Base-by-base conservation (phyloP, 495 filamentous ascomycete species). In the Aspergillus steynii region DNA sequence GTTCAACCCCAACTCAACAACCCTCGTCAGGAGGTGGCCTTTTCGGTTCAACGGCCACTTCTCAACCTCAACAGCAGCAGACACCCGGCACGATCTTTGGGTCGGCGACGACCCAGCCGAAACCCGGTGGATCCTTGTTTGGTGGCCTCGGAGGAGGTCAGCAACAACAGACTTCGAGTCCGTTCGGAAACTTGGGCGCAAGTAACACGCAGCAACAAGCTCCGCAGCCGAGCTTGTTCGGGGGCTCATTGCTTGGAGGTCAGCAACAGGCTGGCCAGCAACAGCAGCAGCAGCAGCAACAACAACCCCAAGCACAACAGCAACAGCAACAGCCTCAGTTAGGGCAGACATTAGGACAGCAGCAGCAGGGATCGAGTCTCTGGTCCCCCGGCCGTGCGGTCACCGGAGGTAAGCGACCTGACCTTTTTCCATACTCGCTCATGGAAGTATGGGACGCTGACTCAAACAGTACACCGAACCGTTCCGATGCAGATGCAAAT, bases 401-500 rank as follows among this genome's bases (percentile, higher is more conserved):
- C 25, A 80, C 77, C 50, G 78, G 78, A 67, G 77, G 75, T 77
- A 56, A 61, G 67, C 61, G 8, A 9, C 29, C n/a, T 5, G 29
- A 12, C 20, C 37, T 32, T 5, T 0, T 31, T 28, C 29, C 32
- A 52, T 32, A 25, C 9, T 6, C 12, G 26, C 3, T 42, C 0
- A 15, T 37, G n/a, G 25, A 31, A 20, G 9, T 48, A 8, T 42
- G 6, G 15, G 42, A 42, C 48, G 50, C 63, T 53, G 29, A 59
- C 28, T 62, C 31, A 15, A 26, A 50, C 42, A 80, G 79, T 82
- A 55, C 91, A 95, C 68, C 94, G 92, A 66, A 86, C 90, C 27
- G 86, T 97, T 14, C 84, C 86, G 15, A 91, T 96, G 62, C 94
- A 98, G 75, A 92, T 97, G 54, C 74, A 84, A 55, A 81, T 88